Conservation (phyloP, 2,329 filamentous ascomycete species). For the Fusarium domesticum region DNA sequence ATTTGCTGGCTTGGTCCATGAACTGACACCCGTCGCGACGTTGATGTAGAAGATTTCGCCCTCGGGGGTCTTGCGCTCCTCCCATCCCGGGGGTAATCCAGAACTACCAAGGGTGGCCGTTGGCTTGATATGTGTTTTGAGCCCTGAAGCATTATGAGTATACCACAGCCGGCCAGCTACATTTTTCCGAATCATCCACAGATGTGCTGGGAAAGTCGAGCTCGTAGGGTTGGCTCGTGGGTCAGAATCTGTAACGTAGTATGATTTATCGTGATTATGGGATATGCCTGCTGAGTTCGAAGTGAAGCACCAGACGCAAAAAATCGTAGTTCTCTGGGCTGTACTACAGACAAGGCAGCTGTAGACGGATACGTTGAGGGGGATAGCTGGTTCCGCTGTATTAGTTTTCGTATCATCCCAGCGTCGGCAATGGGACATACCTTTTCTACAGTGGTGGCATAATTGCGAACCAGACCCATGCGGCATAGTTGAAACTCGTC, state of each 20-base stretch:
- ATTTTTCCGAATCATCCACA: slow-evolving; percentile 29
- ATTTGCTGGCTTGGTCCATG: slow-evolving; percentile 25
- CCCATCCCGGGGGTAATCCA: slow-evolving; percentile 24
- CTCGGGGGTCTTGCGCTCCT: slow-evolving; percentile 24
- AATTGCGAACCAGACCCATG: not conserved
- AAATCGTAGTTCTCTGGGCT: slow-evolving; percentile 12
- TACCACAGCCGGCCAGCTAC: slow-evolving; percentile 28
- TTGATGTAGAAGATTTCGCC: slow-evolving; percentile 27
- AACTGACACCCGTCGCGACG: slow-evolving; percentile 14
- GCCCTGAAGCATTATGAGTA: slow-evolving; percentile 23
- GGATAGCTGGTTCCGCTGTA: slow-evolving; percentile 13
- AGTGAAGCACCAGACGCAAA: slow-evolving; percentile 31
- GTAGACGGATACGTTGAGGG: slow-evolving; percentile 26
- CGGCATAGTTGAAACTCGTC: slow-evolving; percentile 8
- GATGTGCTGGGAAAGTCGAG: slow-evolving; percentile 14
- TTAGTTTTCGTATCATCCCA: fast-evolving
- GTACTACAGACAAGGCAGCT: slow-evolving; percentile 31
- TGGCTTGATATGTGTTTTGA: slow-evolving; percentile 27
- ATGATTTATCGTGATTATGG: slow-evolving; percentile 28
- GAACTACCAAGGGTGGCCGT: slow-evolving; percentile 9
- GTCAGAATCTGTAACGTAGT: slow-evolving; percentile 28
- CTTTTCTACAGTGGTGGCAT: slow-evolving; percentile 24
- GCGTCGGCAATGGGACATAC: not conserved
- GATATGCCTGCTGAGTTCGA: slow-evolving; percentile 21
- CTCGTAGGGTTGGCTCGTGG: slow-evolving; percentile 15